These are phyloP conservation scores for Dryadomyces quercus-mongolicae DNA, from an alignment of 2,329 filamentous ascomycete genomes.

Conservation along the genomic window DNA sequence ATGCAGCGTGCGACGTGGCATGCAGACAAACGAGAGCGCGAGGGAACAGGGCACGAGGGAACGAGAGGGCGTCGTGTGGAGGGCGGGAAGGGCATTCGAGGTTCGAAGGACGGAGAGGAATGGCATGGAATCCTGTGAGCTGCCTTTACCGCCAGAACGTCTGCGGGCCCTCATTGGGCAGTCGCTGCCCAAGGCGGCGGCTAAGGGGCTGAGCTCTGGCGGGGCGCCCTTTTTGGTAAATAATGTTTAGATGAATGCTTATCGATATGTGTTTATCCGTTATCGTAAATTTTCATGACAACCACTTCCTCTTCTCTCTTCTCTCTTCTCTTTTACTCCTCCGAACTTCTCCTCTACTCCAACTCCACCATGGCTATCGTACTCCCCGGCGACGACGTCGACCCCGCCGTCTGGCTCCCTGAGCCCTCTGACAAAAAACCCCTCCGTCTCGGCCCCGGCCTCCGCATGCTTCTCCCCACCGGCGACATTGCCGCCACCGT, in stretches of 20 bases:
- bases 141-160: neutral
- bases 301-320: neutral
- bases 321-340: neutral
- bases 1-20: neutral
- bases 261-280: neutral
- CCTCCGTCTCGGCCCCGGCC: conserved; percentile 70
- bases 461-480: conserved; percentile 72
- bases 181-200: neutral
- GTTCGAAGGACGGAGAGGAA: neutral
- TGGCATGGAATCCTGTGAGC: neutral
- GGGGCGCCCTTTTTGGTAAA: too few species aligned
- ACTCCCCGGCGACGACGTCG: conserved; percentile 73
- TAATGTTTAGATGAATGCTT: neutral
- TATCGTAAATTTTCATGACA: neutral
- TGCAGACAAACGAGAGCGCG: neutral
- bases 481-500: conserved; percentile 57
- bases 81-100: too few species aligned
- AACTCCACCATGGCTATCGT: conserved; percentile 25
- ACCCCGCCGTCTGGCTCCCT: conserved; percentile 20
- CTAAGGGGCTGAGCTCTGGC: neutral
- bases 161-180: neutral
- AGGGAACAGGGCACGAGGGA: neutral
- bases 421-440: conserved; percentile 50
- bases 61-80: neutral
- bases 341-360: neutral